Conservation (phyloP, 495 filamentous ascomycete genomes). For the Xylaria palmicola region DNA sequence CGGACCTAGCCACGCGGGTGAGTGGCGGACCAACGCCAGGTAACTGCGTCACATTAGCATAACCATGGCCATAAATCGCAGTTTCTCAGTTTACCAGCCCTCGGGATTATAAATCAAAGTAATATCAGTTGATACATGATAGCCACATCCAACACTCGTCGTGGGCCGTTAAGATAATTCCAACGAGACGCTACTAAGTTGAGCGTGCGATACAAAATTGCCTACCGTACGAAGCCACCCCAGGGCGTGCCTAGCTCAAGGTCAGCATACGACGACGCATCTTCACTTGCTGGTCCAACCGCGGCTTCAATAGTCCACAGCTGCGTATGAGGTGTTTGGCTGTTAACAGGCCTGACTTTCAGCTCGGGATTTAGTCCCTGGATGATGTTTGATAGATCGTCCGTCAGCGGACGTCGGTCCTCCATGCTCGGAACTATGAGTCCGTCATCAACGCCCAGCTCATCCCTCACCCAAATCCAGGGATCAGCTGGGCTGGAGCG, state of each 20-base stretch:
- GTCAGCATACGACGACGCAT: conserved; percentile 53
- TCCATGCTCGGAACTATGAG: conserved; percentile 52
- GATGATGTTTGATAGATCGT: conserved; percentile 61
- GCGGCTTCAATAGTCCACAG: conserved; percentile 67
- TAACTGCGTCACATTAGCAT: conserved; percentile 47
- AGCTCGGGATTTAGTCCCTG: conserved; percentile 57
- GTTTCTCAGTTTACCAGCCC: neutral
- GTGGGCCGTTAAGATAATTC: neutral
- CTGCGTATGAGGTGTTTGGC: conserved; percentile 67
- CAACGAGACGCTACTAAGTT: neutral
- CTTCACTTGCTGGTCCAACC: conserved; percentile 53
- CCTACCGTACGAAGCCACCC: conserved; percentile 43
- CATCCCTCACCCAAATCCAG: conserved; percentile 78
- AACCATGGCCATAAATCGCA: neutral
- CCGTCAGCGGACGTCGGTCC: conserved; percentile 10
- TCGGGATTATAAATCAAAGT: neutral
- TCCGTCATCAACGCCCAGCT: conserved; percentile 60
- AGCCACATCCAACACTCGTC: neutral
- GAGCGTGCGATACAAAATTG: conserved; percentile 20
- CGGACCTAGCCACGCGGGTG: conserved; percentile 83
- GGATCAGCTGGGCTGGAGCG: conserved; percentile 50
- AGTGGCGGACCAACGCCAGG: conserved; percentile 77
- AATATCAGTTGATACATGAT: neutral
- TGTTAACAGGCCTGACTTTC: conserved; percentile 52
- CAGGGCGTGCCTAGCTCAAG: conserved; percentile 65